phyloP scores from a whole-genome alignment of 805 yeast genomes.

The Suhomyces sp. region DNA sequence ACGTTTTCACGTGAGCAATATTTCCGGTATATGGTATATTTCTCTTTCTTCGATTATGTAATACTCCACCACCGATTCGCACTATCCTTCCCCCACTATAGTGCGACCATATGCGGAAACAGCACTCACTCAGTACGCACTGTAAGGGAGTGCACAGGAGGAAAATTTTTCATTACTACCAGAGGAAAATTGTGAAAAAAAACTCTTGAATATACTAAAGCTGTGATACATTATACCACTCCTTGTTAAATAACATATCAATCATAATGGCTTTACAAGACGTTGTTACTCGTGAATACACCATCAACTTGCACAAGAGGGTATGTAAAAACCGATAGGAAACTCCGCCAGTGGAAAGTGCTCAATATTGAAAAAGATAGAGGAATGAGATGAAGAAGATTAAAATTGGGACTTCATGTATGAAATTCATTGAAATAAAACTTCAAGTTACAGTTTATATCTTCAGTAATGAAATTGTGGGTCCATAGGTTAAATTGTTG shows the following conservation, averaged over 20 bases:
- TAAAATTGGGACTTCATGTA: too few relatives aligned
- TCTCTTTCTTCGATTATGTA: too few relatives aligned
- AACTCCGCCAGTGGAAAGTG: too few relatives aligned
- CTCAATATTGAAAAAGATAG: too few relatives aligned
- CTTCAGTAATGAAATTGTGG: too few relatives aligned
- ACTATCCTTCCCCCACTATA: slow-evolving; percentile 4
- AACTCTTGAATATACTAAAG: slow-evolving; percentile 1
- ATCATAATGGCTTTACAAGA: slow-evolving; percentile 84
- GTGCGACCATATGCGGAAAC: too few relatives aligned
- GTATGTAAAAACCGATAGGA: slow-evolving; percentile 57
- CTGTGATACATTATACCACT: slow-evolving; percentile 5
- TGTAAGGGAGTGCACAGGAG: slow-evolving; percentile 8
- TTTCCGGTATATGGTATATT: neutral
- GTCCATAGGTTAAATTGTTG: too few relatives aligned
- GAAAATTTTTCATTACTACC: slow-evolving; percentile 8
- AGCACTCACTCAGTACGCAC: too few relatives aligned
- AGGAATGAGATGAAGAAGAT: too few relatives aligned
- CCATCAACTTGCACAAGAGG: slow-evolving; percentile 99
- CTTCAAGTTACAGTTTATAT: too few relatives aligned
- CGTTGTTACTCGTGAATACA: slow-evolving; percentile 99
- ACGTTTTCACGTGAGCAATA: neutral
- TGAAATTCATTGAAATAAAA: too few relatives aligned
- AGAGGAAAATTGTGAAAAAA: slow-evolving; percentile 6
- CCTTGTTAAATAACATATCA: slow-evolving; percentile 17
- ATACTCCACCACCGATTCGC: too few relatives aligned